Base-by-base conservation (phyloP, 1,284 basidiomycete genomes). In the Ceraceosorus bombacis region DNA sequence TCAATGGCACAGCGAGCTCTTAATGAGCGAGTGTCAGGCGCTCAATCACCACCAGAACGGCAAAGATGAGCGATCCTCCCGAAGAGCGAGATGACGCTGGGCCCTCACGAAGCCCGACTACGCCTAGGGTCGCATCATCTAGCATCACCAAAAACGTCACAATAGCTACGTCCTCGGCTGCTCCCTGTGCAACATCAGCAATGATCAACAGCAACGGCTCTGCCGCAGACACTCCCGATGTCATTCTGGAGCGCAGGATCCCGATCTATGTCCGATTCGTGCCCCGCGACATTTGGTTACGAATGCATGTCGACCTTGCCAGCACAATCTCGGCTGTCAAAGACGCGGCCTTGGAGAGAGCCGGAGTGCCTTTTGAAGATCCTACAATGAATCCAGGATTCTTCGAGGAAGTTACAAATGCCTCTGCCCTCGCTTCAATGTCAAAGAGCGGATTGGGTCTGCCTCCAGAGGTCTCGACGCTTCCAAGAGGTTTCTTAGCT, bases 211-310 rank as follows among this genome's bases (percentile, higher is more conserved):
- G 27, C 27, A 27, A 3, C 27, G 27, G 2, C 27, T 1, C 3
- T 27, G 27, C 27, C 3, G 27, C 27, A 27, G 27, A 27, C 27
- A 27, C 27, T 27, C 2, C 27, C 1, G 27, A 27, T 27, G 27
- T 27, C 27, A 27, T 27, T 27, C 27, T 27, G 27, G 43, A 46
- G 43, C 53, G 56, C 9, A 51, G 54, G 1, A 56, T 71, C 5
- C 68, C 70, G 6, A 38, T 72, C 55, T 68, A 72, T 54, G 55
- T 72, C 36, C 66, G 70, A 37, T 62, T 72, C 38, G 69, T 72
- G 0, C 70, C 69, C 39, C 70, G 69, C 39, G 70, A 72, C 50
- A 53, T 69, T 3, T 72, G 69, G 69, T 41, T 72, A 5, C 58
- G 70, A 15, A 55, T 71, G 7, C 68, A 72, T 48, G 40, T 71